Conservation (phyloP, 257 asterid species). For the Capsicum pubescens region DNA sequence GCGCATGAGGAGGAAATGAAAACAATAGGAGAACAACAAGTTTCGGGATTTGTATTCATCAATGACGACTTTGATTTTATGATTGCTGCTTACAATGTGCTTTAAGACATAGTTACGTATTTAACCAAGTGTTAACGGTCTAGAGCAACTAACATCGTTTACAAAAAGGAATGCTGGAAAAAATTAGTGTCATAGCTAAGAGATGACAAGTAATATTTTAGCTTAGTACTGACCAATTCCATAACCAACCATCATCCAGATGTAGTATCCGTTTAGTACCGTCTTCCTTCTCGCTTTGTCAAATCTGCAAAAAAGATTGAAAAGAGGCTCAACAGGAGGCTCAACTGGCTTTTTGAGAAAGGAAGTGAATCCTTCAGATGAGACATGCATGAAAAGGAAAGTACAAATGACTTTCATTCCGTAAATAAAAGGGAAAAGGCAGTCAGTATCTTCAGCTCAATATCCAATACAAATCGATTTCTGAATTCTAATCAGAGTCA, state of each 20-base stretch:
- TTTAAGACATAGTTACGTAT: neutral
- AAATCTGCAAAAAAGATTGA: conserved; percentile 60
- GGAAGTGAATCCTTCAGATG: neutral
- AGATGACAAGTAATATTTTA: neutral
- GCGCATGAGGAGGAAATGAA: neutral
- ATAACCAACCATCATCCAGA: conserved; percentile 87
- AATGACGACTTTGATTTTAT: neutral
- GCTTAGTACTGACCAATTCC: conserved; percentile 74
- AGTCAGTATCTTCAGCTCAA: neutral
- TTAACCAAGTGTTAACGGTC: neutral
- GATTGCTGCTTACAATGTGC: conserved; percentile 16
- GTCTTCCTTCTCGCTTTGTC: conserved; percentile 82
- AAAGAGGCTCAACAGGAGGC: neutral
- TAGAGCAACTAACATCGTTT: neutral
- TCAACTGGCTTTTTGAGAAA: neutral
- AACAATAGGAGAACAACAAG: neutral
- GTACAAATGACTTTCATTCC: neutral
- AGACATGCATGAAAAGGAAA: neutral
- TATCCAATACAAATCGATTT: neutral
- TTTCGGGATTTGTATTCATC: neutral
- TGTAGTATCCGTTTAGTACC: conserved; percentile 73
- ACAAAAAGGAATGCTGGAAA: neutral
- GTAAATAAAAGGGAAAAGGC: neutral
- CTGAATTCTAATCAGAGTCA: neutral
- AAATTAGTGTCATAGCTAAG: neutral